phyloP scores from a whole-genome alignment of 2,329 filamentous ascomycete species.

The Beauveria scarabaeidicola region DNA sequence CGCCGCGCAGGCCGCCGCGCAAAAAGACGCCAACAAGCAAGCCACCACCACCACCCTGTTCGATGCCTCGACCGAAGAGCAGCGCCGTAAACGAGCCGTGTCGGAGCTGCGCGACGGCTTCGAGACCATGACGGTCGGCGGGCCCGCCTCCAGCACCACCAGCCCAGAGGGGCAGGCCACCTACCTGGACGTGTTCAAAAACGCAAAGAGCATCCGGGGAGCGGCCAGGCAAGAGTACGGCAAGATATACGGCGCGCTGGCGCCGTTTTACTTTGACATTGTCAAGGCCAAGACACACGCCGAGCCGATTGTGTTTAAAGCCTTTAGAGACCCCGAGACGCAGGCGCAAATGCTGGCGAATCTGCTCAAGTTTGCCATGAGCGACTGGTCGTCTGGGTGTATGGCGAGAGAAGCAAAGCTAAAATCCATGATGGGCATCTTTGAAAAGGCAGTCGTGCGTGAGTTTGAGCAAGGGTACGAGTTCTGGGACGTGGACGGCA shows the following conservation, averaged over 20 bases:
- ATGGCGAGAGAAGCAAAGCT: conserved; percentile 62
- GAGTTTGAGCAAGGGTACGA: conserved; percentile 94
- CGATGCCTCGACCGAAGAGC: conserved; percentile 62
- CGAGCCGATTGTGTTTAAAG: conserved; percentile 76
- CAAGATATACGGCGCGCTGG: conserved; percentile 79
- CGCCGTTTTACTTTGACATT: conserved; percentile 82
- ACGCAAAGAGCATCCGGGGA: conserved; percentile 70
- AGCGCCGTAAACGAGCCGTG: conserved; percentile 37
- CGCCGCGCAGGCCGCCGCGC: conserved; percentile 17
- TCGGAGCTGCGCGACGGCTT: conserved; percentile 56
- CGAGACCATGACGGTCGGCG: conserved; percentile 58
- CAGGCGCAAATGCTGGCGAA: conserved; percentile 87
- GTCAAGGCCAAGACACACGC: conserved; percentile 62
- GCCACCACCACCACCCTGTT: conserved; percentile 51
- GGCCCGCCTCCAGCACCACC: conserved; percentile 32
- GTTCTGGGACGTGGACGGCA: conserved; percentile 75
- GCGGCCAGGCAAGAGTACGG: conserved; percentile 84
- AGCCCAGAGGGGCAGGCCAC: conserved; percentile 51
- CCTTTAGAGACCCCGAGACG: conserved; percentile 78
- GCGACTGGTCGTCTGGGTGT: conserved; percentile 73
- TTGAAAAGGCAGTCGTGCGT: conserved; percentile 80
- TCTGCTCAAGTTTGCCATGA: conserved; percentile 66
- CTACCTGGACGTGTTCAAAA: conserved; percentile 60
- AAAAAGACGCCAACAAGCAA: conserved; percentile 17
- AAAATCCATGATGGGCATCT: conserved; percentile 65